A percentile compares a stretch with the other conserved stretches of the same genome.
These are phyloP conservation scores for Silene latifolia DNA, from an alignment of 148 eudicot species.

Conservation along the genomic window DNA sequence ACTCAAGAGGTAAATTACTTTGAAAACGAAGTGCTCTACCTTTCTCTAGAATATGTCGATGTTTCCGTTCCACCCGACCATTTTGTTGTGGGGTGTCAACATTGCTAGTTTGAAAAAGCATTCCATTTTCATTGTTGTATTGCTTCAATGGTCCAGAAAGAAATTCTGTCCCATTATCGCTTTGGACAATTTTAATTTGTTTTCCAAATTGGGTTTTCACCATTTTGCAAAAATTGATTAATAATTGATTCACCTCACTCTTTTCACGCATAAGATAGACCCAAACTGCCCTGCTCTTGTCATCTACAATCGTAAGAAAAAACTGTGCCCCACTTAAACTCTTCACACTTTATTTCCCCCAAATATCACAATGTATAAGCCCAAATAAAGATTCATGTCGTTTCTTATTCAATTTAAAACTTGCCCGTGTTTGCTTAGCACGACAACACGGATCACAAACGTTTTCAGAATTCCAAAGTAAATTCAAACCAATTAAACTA, in stretches of 20 bases:
- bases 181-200: background rate
- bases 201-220: background rate
- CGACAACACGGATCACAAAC: no score
- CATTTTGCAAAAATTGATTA: background rate
- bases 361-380: no score
- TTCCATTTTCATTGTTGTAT: background rate
- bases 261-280: background rate
- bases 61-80: background rate
- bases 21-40: background rate
- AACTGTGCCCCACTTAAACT: background rate
- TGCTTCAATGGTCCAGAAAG: background rate
- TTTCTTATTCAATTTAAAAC: no score
- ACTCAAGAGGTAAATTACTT: background rate
- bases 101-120: no score
- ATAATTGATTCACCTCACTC: background rate
- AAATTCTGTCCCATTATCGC: conserved; percentile 4
- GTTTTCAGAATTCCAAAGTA: no score
- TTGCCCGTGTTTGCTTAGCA: no score
- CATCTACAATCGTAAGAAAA: background rate
- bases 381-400: no score
- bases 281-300: background rate
- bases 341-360: no score
- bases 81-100: background rate
- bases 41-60: background rate
- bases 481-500: no score